phyloP scores from a whole-genome alignment of 352 stramenopile genomes.

The Globisporangium rhizosaccharum region DNA sequence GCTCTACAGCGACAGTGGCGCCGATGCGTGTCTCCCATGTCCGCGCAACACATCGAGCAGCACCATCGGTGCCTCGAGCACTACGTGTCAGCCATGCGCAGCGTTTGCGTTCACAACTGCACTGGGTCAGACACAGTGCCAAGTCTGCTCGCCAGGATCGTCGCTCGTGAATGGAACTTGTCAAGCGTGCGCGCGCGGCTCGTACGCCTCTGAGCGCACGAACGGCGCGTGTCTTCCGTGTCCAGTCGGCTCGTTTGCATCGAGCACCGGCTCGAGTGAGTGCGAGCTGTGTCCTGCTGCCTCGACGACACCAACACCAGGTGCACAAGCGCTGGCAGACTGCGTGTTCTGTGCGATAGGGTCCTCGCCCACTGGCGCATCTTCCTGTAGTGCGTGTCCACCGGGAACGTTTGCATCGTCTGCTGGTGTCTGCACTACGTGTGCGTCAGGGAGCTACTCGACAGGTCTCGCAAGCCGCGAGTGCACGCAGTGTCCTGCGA shows the following conservation, averaged over 20 bases:
- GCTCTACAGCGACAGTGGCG: slow-evolving; percentile 47
- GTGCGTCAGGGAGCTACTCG: slow-evolving; percentile 37
- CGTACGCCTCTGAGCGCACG: slow-evolving; percentile 23
- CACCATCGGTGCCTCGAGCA: slow-evolving; percentile 12
- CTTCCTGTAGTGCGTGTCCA: slow-evolving; percentile 19
- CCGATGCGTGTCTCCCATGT: slow-evolving; percentile 31
- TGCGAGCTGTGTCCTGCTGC: slow-evolving; percentile 32
- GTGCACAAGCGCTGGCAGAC: slow-evolving; percentile 17
- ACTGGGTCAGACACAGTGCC: slow-evolving; percentile 26
- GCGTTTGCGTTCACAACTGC: slow-evolving; percentile 28
- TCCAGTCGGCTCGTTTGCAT: slow-evolving; percentile 32
- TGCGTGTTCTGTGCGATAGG: slow-evolving; percentile 29
- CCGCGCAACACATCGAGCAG: slow-evolving; percentile 43
- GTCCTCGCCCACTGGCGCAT: slow-evolving; percentile 25
- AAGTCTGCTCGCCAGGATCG: slow-evolving; percentile 23
- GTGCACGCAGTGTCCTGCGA: slow-evolving; percentile 38
- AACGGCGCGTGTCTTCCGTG: slow-evolving; percentile 39
- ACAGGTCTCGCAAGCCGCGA: slow-evolving; percentile 12
- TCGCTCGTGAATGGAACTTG: slow-evolving; percentile 21
- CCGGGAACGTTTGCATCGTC: slow-evolving; percentile 18
- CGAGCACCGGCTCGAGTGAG: slow-evolving; percentile 11
- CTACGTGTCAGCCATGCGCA: slow-evolving; percentile 29
- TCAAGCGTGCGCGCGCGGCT: slow-evolving; percentile 29
- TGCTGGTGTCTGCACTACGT: slow-evolving; percentile 32
- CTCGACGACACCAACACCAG: slow-evolving; percentile 21